Evolutionary conservation across 768 basidiomycete species (phyloP).

Genomic region (Psilocybe tampanensis): DNA sequence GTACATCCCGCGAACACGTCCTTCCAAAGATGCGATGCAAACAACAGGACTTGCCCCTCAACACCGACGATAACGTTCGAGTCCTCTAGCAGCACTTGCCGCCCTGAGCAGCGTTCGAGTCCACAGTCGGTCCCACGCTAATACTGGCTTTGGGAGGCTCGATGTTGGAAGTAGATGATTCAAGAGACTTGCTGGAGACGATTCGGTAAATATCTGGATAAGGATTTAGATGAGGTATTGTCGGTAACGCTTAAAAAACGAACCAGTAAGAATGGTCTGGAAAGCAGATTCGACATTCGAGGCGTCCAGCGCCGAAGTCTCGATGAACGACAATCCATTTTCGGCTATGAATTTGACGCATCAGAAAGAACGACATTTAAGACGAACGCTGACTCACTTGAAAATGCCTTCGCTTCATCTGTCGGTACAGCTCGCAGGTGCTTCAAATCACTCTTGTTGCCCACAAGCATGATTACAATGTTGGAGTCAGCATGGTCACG

Average conservation of each 20-base stretch:
- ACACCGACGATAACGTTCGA: neutral
- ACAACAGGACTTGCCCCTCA: conserved; percentile 1
- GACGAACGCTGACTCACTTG: conserved; percentile 54
- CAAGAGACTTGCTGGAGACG: conserved; percentile 93
- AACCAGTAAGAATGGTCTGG: conserved; percentile 93
- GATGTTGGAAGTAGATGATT: conserved; percentile 78
- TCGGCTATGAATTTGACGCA: conserved; percentile 56
- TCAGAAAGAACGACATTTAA: conserved; percentile 7
- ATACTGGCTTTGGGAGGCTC: conserved; percentile 85
- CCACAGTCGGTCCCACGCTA: conserved; percentile 77
- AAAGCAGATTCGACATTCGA: conserved; percentile 98
- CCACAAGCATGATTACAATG: conserved; percentile 95
- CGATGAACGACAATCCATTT: conserved; percentile 92
- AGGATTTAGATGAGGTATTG: neutral
- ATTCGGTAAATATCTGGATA: conserved; percentile 92
- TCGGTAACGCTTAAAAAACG: conserved; percentile 23
- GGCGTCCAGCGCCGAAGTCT: conserved; percentile 99
- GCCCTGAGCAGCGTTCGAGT: conserved; percentile 56
- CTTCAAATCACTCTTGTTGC: conserved; percentile 99
- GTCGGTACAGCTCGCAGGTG: conserved; percentile 95
- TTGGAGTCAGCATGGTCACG: conserved; percentile 93
- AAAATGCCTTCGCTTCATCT: conserved; percentile 93
- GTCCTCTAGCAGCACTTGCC: conserved; percentile 62
- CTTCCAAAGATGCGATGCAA: conserved; percentile 21
- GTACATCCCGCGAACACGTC: conserved; percentile 24